Evolutionary conservation across 2,329 filamentous ascomycete species (phyloP), one percentile per base, ranked within the genome.

Genomic region (Talaromyces sp.): DNA sequence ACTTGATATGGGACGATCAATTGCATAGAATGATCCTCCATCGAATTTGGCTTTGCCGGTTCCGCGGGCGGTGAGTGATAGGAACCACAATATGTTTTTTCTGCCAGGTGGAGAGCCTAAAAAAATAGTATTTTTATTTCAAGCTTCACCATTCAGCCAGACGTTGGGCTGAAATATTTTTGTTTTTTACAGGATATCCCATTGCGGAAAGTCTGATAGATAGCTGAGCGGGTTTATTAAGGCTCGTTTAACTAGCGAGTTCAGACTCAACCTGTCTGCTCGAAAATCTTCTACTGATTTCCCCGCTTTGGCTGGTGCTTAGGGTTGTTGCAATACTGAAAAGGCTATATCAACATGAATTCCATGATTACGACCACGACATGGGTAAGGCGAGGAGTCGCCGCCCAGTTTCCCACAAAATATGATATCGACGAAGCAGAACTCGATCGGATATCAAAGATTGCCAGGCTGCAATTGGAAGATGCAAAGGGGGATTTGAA

Each of bases 401-500:
- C 88, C 56, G 88, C 89, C 48, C 86, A 86, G 51, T 90, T 91
- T 65, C 88, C 88, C 15, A 81, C 82, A 40, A 89, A 89, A 72
- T 89, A 89, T 70, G 83, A 86, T 59, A 84, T 91, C 58, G 84
- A 91, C 73, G 88, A 91, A 70, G 80, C 82, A 62, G 88, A 91
- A 72, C 89, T 89, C 67, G 82, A 85, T 68, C 84, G 89, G 67
- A 91, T 91, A 77, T 87, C 87, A 15, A 81, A 83, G 69, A 79
- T 91, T 63, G 88, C 88, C 31, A 86, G 88, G 73, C 78, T 90
- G 61, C 88, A 96, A 76, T 83, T 97, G 33, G 90, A 97, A 69
- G 94, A 97, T 75, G 94, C 94, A 25, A 88, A 93, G 69, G 89
- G 92, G 28, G 92, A 94, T 69, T 76, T 96, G 61, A 84, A 88